These are phyloP conservation scores for Spinacia oleracea DNA, from an alignment of 179 eudicot species.

Conservation along the genomic window DNA sequence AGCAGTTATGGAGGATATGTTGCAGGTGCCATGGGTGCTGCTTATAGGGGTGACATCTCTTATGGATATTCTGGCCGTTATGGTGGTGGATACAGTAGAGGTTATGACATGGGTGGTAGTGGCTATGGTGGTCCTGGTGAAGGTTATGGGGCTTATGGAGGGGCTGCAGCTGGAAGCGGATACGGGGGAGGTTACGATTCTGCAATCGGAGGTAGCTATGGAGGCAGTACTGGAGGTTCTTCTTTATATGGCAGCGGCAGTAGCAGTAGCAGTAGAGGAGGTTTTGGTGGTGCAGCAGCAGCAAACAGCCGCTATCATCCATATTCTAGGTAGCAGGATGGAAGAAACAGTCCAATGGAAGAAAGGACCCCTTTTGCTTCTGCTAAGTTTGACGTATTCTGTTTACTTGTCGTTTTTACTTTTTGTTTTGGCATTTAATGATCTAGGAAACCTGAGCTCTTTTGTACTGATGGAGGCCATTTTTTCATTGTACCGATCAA, in stretches of 20 bases:
- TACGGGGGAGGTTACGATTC: conserved; percentile 43
- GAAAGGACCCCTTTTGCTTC: neutral
- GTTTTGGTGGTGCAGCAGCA: conserved; percentile 33
- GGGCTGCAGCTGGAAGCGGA: conserved; percentile 40
- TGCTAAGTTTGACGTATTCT: conserved; percentile 30
- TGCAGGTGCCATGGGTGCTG: conserved; percentile 41
- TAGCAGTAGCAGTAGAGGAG: conserved; percentile 40
- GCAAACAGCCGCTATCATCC: conserved; percentile 53
- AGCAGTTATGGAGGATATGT: conserved; percentile 53
- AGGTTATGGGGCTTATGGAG: conserved; percentile 39
- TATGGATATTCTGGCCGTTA: conserved; percentile 52
- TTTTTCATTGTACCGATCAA: conserved; percentile 7
- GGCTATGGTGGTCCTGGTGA: conserved; percentile 45
- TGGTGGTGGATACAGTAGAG: conserved; percentile 49
- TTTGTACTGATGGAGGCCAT: conserved; percentile 3
- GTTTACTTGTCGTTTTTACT: neutral
- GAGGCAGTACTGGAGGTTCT: conserved; percentile 37
- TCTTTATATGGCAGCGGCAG: conserved; percentile 40
- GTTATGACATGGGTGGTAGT: conserved; percentile 41
- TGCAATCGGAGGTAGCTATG: conserved; percentile 42
- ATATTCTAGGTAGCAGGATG: conserved; percentile 37
- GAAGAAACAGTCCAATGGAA: neutral
- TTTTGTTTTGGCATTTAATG: neutral
- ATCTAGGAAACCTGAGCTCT: conserved; percentile 4
- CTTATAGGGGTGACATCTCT: conserved; percentile 46